Evolutionary conservation across 495 filamentous ascomycete genomes (phyloP), one percentile per base, ranked within the genome.

Genomic region (Penicillium canariense): DNA sequence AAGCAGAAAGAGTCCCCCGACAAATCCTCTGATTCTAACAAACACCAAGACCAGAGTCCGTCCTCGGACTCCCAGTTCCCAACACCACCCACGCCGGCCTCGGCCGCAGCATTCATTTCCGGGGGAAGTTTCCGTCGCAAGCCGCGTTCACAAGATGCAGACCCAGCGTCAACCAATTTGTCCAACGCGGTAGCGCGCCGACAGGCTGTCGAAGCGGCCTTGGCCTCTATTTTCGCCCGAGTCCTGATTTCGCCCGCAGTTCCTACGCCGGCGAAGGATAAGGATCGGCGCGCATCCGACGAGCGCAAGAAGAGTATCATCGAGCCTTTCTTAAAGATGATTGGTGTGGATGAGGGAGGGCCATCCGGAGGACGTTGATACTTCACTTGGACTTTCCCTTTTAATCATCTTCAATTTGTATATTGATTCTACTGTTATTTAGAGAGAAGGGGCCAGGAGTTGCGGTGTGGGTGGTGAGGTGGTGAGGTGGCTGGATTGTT

Each of bases 271-370:
- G 23, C 63, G 2, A 78, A 74, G 52, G 73, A 77, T 0, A 78
- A 76, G 51, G 75, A 77, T 27, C 66, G 65, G 2, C 68, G 72
- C 2, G 68, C 67, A n/a, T 58, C 63, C 7, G 71, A 78, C 18
- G 73, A 75, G 27, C 58, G 72, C 17, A 76, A 72, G 50, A 64
- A 66, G 43, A 56, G 68, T 15, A 68, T 78, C 25, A 68, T 78
- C 4, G 72, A 78, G 54, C 73, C 75, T 1, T 78, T 78, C 42
- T 56, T 78, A 45, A 76, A 76, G 50, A 69, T 71, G 53, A 62
- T 74, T 44, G 71, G 68, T 9, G 70, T 76, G 17, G 73, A 76
- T 61, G 66, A 63, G 46, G 54, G 61, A 7, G 73, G 71, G 1
- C 71, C 73, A 7, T 76, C 73, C 0, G 71, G 73, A 7, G 71